Base-by-base conservation (phyloP, 768 basidiomycete species). In the Cyclocybe cylindracea region DNA sequence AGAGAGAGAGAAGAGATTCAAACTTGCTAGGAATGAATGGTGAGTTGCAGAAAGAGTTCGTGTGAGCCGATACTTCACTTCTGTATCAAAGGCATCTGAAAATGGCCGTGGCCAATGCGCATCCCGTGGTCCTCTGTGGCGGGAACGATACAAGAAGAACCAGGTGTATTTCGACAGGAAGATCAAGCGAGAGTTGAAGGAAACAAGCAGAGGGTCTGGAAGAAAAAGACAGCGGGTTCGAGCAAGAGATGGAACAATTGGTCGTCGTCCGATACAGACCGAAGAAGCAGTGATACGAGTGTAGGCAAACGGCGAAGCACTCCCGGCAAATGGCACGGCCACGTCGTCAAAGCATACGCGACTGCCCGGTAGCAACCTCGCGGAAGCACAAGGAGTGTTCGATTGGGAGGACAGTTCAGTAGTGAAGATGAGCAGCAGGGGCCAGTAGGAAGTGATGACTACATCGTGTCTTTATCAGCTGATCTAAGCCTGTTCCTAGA, bases 111-210 rank as follows among this genome's bases (percentile, higher is more conserved):
- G 65, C 75, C n/a, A 54, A 44, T 11, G 66, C 62, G 5, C 86
- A 86, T 61, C n/a, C 3, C 83, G 2, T 81, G 74, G 80, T 72
- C 73, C n/a, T 83, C 83, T n/a, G 4, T 87, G 86, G 86, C 77
- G 83, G 18, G 76, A 82, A 41, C 73, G 78, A n/a, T 87, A 87
- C 56, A 69, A 61, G 53, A 80, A 72, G 54, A 70, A 85, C 44
- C 44, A 70, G 36, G 57, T 33, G 0, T 18, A 56, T 0, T 84
- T 82, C 46, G 75, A 86, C 53, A 24, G 8, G 2, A 45, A 41
- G n/a, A 84, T 86, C 36, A 55, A 44, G 24, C 24, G 35, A 59
- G 39, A 7, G 78, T 77, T 51, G 76, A 76, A 48, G n/a, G 48
- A 54, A 50, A 71, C 53, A 18, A 14, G 62, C 62, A 46, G 53